A percentile compares a stretch with the other conserved stretches of the same genome.
These are phyloP conservation scores for Scopulariopsis brevicaulis DNA, from an alignment of 2,329 filamentous ascomycete genomes.

Conservation along the genomic window DNA sequence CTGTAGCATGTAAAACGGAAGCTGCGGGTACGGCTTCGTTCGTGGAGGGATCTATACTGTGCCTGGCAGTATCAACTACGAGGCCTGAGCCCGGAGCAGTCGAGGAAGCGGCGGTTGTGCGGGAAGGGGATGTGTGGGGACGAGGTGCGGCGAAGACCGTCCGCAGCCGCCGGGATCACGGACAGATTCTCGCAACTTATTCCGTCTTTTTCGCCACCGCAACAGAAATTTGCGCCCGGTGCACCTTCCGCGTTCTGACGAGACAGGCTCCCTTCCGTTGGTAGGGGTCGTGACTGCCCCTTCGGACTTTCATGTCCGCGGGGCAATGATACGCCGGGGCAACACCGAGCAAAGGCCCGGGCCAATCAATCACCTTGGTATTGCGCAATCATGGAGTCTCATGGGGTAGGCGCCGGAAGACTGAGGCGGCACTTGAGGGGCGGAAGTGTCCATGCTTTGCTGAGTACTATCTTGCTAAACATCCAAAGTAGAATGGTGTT, in stretches of 20 bases:
- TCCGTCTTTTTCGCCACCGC: too few relatives aligned
- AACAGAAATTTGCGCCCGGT: not conserved
- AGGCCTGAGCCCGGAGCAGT: not conserved
- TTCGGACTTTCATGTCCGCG: not conserved
- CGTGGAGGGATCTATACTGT: slow-evolving; percentile 1
- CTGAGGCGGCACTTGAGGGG: not conserved
- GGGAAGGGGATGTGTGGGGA: not conserved
- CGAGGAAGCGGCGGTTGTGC: not conserved
- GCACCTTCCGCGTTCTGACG: not conserved
- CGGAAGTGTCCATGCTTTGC: not conserved
- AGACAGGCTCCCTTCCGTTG: not conserved
- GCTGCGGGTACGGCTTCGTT: slow-evolving; percentile 3
- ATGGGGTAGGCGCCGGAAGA: not conserved
- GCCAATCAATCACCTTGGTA: not conserved
- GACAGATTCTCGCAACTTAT: too few relatives aligned
- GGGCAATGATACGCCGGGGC: not conserved
- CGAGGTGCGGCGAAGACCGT: not conserved
- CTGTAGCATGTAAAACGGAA: slow-evolving; percentile 1
- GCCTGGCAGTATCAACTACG: not conserved
- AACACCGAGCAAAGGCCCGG: not conserved
- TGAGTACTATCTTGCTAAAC: not conserved
- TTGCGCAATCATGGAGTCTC: too few relatives aligned
- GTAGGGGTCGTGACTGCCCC: not conserved
- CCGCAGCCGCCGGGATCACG: not conserved
- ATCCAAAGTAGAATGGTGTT: not conserved